A percentile compares a stretch with the other conserved stretches of the same genome.
phyloP scores from a whole-genome alignment of 441 rosid species.

The Mallotus japonicus region DNA sequence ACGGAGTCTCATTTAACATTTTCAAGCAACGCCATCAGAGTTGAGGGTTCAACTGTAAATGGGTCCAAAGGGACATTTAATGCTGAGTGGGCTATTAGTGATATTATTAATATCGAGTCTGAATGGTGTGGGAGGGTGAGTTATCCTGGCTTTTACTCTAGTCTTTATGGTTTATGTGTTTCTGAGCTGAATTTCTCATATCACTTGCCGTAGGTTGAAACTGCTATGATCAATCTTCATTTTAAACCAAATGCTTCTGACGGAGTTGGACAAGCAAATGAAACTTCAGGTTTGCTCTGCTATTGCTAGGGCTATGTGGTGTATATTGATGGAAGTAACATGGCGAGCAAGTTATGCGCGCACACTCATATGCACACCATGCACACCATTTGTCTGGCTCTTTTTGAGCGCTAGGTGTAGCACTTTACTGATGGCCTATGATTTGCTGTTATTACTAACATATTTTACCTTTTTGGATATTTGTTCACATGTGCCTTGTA shows the following conservation, averaged over 20 bases:
- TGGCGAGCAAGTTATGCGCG: not conserved
- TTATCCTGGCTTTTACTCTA: conserved; percentile 13
- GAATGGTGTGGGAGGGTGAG: conserved; percentile 55
- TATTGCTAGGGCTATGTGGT: too few species aligned
- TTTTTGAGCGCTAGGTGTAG: not conserved
- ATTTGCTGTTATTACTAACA: not conserved
- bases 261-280: conserved; percentile 32
- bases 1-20: conserved; percentile 47
- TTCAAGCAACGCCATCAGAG: conserved; percentile 40
- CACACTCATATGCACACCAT: not conserved
- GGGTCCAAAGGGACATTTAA: conserved; percentile 40
- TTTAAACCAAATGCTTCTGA: conserved; percentile 45
- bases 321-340: not conserved
- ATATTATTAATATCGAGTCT: conserved; percentile 49
- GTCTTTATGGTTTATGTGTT: conserved; percentile 8
- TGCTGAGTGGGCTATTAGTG: conserved; percentile 44
- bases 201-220: conserved; percentile 49
- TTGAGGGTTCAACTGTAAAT: conserved; percentile 49
- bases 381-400: not conserved
- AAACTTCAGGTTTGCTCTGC: conserved; percentile 49
- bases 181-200: conserved; percentile 21
- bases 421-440: not conserved
- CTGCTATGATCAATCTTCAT: conserved; percentile 45
- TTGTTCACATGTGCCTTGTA: not conserved
- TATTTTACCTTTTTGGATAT: not conserved